Evolutionary conservation across 768 basidiomycete genomes (phyloP), one percentile per base, ranked within the genome.

Genomic region (Calocybe cyanea): DNA sequence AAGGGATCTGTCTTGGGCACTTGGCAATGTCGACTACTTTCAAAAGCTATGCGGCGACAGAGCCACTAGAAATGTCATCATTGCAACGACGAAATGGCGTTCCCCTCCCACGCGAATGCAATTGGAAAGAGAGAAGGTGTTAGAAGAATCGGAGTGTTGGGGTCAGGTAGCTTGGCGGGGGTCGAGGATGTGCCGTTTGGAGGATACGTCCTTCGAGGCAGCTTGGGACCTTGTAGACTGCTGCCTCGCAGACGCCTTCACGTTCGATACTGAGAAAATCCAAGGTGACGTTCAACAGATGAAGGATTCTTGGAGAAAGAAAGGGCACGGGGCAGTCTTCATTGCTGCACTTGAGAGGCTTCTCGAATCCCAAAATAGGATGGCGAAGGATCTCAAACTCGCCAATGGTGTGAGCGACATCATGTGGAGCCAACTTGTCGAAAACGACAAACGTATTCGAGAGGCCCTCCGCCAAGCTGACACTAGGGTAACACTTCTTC

Each of bases 81-180:
- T 53, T 1, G 48, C 49, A 13, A 50, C 52, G n/a, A 50, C 52
- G 14, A 53, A 53, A 20, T 53, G 52, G 52, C 34, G 43, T 11
- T 23, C 38, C 8, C 45, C 45, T 44, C 42, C 45, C 1, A 44
- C 34, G 18, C 38, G 41, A n/a, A 39, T 28, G 15, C 45, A 47
- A 15, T 17, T 47, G 17, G 36, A 46, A 15, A 46, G 42, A 25
- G 45, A 49, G 38, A 23, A 20, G 0, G 44, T 46, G n/a, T 14
- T 53, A 1, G 40, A 42, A 10, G 41, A 44, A 0, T 45, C 50
- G 3, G 28, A 21, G 3, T 45, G 48, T 15, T 51, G 45, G 50
- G 50, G 50, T n/a, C 46, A 40, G 31, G n/a, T 51, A 13, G 43
- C 47, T 8, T 45, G 49, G 19, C 42, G 38, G 19, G 52, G 52